These are phyloP conservation scores for Curvularia sp. DNA, from an alignment of 2,329 filamentous ascomycete species.

Conservation along the genomic window DNA sequence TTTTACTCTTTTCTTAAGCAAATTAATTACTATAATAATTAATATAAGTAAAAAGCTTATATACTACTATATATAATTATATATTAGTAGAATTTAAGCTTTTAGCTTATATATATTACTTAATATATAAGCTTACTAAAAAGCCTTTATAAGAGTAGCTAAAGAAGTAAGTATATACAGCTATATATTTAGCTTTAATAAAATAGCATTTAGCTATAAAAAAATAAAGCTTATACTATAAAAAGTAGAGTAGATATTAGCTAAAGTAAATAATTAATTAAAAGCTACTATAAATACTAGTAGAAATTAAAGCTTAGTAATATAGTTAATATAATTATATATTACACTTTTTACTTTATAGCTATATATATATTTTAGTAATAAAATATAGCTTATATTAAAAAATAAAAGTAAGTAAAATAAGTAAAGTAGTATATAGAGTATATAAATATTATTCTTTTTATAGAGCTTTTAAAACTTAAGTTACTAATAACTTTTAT, in stretches of 20 bases:
- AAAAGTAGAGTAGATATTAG: slow-evolving; percentile 40
- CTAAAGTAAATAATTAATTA: slow-evolving; percentile 29
- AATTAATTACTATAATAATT: no score
- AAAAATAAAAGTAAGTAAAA: no score
- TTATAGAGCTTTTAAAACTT: slow-evolving; percentile 50
- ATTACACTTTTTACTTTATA: no score
- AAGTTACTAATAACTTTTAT: slow-evolving; percentile 47
- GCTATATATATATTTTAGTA: no score
- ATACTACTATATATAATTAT: not conserved
- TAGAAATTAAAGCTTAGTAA: slow-evolving; percentile 4
- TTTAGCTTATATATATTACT: slow-evolving; percentile 13
- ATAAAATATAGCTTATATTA: no score
- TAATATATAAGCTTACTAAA: slow-evolving; percentile 12
- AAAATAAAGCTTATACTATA: slow-evolving; percentile 23
- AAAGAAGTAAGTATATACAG: slow-evolving; percentile 15
- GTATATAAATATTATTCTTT: slow-evolving; percentile 17
- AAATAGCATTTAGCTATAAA: no score
- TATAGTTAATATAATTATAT: slow-evolving; percentile 31
- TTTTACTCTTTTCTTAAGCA: no score
- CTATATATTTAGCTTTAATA: no score
- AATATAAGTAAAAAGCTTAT: not conserved
- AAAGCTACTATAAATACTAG: slow-evolving; percentile 27
- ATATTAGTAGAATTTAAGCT: slow-evolving; percentile 2
- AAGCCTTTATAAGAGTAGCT: not conserved
- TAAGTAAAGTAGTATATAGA: slow-evolving; percentile 29